Conservation (phyloP, 176 grass and related monocot species). For the Aegilops sharonensis region DNA sequence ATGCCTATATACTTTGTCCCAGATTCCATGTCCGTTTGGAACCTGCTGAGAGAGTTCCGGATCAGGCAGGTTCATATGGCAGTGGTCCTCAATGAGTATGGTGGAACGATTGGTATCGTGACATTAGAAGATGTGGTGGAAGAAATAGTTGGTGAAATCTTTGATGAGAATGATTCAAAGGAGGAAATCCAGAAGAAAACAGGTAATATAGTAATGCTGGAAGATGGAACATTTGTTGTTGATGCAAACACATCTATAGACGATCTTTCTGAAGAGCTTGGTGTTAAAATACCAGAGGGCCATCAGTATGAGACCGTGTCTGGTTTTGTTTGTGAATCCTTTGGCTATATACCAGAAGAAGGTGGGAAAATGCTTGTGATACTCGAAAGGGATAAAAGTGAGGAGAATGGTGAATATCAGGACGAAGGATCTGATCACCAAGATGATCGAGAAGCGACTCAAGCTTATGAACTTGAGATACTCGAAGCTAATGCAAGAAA, state of each 20-base stretch:
- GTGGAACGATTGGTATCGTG: slow-evolving; percentile 97
- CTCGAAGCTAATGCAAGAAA: slow-evolving; percentile 72
- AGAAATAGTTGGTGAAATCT: slow-evolving; percentile 99
- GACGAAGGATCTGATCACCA: slow-evolving; percentile 65
- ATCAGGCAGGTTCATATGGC: slow-evolving; percentile 99
- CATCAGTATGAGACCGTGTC: slow-evolving; percentile 94
- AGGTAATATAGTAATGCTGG: slow-evolving; percentile 84
- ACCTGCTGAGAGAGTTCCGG: slow-evolving; percentile 86
- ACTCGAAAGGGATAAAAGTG: slow-evolving; percentile 67
- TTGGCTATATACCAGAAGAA: slow-evolving; percentile 94
- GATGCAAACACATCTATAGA: slow-evolving; percentile 99
- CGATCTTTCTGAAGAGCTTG: slow-evolving; percentile 87
- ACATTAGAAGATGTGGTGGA: slow-evolving; percentile 98
- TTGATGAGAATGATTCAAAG: slow-evolving; percentile 99
- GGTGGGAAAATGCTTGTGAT: slow-evolving; percentile 75
- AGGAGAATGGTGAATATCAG: slow-evolving; percentile 58
- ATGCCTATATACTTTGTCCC: slow-evolving; percentile 95
- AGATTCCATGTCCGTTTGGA: slow-evolving; percentile 99
- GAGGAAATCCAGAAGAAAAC: slow-evolving; percentile 99
- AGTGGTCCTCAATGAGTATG: slow-evolving; percentile 98
- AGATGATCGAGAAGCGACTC: slow-evolving; percentile 59
- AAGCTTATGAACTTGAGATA: slow-evolving; percentile 94
- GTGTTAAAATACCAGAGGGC: slow-evolving; percentile 95
- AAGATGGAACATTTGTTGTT: slow-evolving; percentile 91
- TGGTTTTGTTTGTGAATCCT: slow-evolving; percentile 93